Evolutionary conservation across 129 eudicot genomes (phyloP).

Genomic region (Artemisia tridentata): DNA sequence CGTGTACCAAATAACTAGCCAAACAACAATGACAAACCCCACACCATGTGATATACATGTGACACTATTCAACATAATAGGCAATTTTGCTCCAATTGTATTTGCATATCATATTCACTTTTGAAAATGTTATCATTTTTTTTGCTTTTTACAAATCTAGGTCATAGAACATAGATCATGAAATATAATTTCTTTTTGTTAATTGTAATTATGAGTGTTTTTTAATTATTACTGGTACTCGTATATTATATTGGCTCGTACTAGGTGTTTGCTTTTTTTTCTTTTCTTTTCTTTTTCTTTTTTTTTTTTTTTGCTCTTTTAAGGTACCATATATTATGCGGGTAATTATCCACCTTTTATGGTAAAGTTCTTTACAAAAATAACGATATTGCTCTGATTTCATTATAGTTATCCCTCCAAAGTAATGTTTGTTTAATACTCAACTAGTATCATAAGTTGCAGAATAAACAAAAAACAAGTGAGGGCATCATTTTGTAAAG

Average conservation of each 20-base stretch:
- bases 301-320: not conserved
- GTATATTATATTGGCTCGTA: not conserved
- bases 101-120: conserved; percentile 3
- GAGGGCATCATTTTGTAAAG: no score
- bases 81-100: conserved; percentile 27
- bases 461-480: no score
- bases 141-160: conserved; percentile 1
- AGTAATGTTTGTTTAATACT: no score
- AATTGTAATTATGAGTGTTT: not conserved
- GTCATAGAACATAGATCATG: not conserved
- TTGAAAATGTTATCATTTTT: conserved; percentile 11
- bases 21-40: conserved; percentile 26
- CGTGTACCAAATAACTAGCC: not conserved
- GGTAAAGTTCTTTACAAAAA: no score
- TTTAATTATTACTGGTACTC: no score
- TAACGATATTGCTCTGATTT: no score
- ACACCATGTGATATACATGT: conserved; percentile 50
- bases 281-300: not conserved
- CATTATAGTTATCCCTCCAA: no score
- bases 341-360: no score
- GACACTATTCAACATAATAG: conserved; percentile 34
- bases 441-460: no score
- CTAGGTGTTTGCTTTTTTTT: not conserved
- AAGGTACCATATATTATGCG: no score
- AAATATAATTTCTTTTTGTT: not conserved